Evolutionary conservation across 1,284 basidiomycete genomes (phyloP), one percentile per base, ranked within the genome.

Genomic region (Ceratobasidium sp.): DNA sequence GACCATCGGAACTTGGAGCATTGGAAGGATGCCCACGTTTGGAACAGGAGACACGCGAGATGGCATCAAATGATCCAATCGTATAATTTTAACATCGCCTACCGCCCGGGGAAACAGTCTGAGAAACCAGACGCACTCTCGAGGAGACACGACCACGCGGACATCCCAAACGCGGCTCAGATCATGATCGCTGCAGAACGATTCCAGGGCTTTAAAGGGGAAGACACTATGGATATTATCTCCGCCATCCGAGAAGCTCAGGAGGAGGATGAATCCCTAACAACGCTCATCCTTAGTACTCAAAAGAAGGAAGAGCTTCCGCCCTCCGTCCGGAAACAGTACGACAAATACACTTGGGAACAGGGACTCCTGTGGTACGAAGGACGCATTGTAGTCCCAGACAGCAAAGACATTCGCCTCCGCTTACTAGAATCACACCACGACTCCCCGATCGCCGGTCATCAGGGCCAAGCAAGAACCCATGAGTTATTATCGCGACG

Each of bases 1-100:
- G 82, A 83, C 75, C 82, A 83, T 66, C 60, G 76, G 3, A 79
- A 77, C 51, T 78, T 82, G 8, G 73, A 80, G 53, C 80, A 82
- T 76, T 82, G 81, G 79, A 45, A 45, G n/a, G 53, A 67, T 0
- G 53, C 77, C 8, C 71, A 78, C 15, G 53, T 75, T 11, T 75
- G 80, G 11, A 79, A 45, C 11, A 10, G 11, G 5, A 3, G 42
- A 6, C 42, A 45, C 11, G 42, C 42, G 13, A 3, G 11, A 4
- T 45, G 42, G 42, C 11, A 15, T 10, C 42, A 45, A 13, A 2
- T 15, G 11, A 10, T 45, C 3, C 13, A 10, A 3, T 45, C 42
- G 3, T 45, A 45, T 11, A 56, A 33, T 23, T 33, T 33, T 15
- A 8, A 3, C n/a, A 26, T 56, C 6, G 11, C 53, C 6, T 45